phyloP scores from a whole-genome alignment of 306 rosid genomes.

The Neltuma alba region DNA sequence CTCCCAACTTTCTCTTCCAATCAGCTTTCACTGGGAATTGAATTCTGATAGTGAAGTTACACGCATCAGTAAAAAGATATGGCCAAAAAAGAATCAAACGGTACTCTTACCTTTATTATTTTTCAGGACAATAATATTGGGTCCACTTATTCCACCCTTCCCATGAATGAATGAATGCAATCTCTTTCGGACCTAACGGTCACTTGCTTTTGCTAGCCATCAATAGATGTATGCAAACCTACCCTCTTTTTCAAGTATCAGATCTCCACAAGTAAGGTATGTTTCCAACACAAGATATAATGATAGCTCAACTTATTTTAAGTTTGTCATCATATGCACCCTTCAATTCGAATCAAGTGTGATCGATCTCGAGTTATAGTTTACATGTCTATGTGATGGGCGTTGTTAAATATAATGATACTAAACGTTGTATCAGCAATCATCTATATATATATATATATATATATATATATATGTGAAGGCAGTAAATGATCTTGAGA shows the following conservation, averaged over 20 bases:
- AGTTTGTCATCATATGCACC: conserved; percentile 29
- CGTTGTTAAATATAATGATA: too few relatives aligned
- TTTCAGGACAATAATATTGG: background rate
- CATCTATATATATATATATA: too few relatives aligned
- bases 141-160: background rate
- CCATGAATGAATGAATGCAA: conserved; percentile 31
- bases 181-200: conserved; percentile 48
- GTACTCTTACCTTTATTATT: background rate
- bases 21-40: conserved; percentile 50
- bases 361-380: too few relatives aligned
- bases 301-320: conserved; percentile 50
- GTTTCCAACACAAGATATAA: conserved; percentile 82
- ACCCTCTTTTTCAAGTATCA: conserved; percentile 49
- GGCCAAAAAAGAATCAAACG: background rate
- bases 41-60: conserved; percentile 53
- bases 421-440: background rate
- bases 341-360: background rate
- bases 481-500: background rate
- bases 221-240: conserved; percentile 35
- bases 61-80: background rate
- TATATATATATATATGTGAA: too few relatives aligned
- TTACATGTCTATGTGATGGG: background rate
- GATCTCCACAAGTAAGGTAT: conserved; percentile 61
- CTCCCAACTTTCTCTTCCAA: conserved; percentile 45
- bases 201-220: conserved; percentile 39